phyloP scores from a whole-genome alignment of 2,329 filamentous ascomycete genomes.

The Aspergillus sojae region DNA sequence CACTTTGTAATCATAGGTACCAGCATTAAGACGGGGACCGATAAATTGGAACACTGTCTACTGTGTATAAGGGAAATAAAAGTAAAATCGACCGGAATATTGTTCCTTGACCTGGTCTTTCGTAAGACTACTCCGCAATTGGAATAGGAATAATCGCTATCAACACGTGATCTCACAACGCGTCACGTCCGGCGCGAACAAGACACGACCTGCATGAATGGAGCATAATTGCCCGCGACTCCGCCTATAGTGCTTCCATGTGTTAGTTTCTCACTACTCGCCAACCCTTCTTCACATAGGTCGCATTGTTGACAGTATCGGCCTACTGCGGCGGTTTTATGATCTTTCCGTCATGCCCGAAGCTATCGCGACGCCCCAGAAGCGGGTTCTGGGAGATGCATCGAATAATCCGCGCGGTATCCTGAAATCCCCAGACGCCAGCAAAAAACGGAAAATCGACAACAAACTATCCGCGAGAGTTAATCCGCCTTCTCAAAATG shows the following conservation, averaged over 20 bases:
- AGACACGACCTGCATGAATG: constrained; percentile 20
- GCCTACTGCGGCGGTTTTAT: constrained; percentile 12
- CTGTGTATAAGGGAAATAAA: neutral
- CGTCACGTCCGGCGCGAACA: constrained; percentile 25
- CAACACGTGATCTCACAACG: constrained; percentile 13
- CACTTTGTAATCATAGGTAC: too few relatives aligned
- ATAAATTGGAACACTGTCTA: too few relatives aligned
- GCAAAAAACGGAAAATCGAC: constrained; percentile 86
- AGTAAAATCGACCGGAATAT: too few relatives aligned
- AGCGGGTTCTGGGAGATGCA: constrained; percentile 71
- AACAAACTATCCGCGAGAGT: constrained; percentile 54
- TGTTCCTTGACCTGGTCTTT: too few relatives aligned
- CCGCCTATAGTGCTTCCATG: constrained; percentile 3
- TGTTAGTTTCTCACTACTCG: neutral
- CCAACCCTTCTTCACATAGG: neutral
- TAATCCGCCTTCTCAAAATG: constrained; percentile 63
- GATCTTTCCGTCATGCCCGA: constrained; percentile 40
- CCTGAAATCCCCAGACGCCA: constrained; percentile 54
- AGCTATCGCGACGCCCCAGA: constrained; percentile 59
- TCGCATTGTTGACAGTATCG: neutral
- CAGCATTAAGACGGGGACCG: too few relatives aligned
- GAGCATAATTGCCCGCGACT: constrained; percentile 16
- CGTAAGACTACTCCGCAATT: too few relatives aligned
- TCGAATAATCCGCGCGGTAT: constrained; percentile 67
- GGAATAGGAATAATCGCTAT: neutral